Evolutionary conservation across 2,329 filamentous ascomycete genomes (phyloP).

Genomic region (Penicillium sp.): DNA sequence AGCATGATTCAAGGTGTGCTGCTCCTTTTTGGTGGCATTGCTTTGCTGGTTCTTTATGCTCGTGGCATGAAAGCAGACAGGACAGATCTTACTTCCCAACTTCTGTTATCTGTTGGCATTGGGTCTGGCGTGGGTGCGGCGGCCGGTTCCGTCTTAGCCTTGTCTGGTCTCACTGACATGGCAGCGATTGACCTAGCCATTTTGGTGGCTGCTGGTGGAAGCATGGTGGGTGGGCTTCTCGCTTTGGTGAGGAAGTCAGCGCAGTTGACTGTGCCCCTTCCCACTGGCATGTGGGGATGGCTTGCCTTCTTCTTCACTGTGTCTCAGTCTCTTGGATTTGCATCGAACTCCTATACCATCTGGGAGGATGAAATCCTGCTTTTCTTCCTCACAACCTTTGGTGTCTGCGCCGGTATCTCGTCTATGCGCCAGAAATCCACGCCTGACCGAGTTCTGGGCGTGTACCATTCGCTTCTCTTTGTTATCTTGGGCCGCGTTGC

Average conservation of each 20-base stretch:
- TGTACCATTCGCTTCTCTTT: conserved; percentile 84
- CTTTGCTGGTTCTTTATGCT: conserved; percentile 72
- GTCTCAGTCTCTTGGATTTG: conserved; percentile 90
- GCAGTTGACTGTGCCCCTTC: conserved; percentile 56
- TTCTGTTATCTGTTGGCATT: conserved; percentile 53
- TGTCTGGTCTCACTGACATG: conserved; percentile 29
- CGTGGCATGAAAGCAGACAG: conserved; percentile 55
- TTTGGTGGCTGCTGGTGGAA: conserved; percentile 46
- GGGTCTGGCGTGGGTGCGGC: conserved; percentile 49
- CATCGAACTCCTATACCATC: conserved; percentile 96
- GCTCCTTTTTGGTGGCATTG: conserved; percentile 67
- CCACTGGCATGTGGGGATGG: conserved; percentile 85
- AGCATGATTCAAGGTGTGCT: conserved; percentile 80
- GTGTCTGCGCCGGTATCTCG: conserved; percentile 68
- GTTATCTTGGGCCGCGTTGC: conserved; percentile 74
- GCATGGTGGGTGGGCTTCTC: conserved; percentile 45
- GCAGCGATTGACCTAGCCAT: conserved; percentile 34
- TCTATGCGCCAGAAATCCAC: conserved; percentile 70
- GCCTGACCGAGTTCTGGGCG: conserved; percentile 69
- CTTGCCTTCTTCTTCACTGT: conserved; percentile 75
- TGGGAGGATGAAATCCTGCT: conserved; percentile 96
- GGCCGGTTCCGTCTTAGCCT: conserved; percentile 25
- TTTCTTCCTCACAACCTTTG: conserved; percentile 88
- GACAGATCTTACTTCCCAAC: conserved; percentile 52
- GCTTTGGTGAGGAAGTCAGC: conserved; percentile 40